These are phyloP conservation scores for Arthrobotrys conoides DNA, from an alignment of 2,329 filamentous ascomycete species.

Conservation along the genomic window DNA sequence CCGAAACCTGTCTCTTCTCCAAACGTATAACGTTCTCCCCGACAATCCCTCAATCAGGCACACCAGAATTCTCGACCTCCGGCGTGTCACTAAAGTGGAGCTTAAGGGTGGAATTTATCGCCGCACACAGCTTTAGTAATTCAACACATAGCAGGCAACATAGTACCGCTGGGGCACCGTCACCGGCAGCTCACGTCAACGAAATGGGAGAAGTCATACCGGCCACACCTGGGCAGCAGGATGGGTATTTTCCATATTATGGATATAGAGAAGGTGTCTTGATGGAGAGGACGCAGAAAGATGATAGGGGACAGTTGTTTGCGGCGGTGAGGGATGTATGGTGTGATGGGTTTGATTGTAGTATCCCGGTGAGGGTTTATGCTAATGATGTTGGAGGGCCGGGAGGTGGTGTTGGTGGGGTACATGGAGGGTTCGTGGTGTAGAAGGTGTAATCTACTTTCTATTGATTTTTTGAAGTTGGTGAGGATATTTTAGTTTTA, in stretches of 20 bases:
- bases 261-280: slow-evolving; percentile 69
- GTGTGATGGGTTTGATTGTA: slow-evolving; percentile 92
- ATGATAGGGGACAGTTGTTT: slow-evolving; percentile 82
- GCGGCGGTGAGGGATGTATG: slow-evolving; percentile 83
- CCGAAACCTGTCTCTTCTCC: slow-evolving; percentile 86
- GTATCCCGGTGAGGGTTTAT: slow-evolving; percentile 86
- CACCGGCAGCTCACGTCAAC: slow-evolving; percentile 64
- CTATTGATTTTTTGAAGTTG: background rate
- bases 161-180: slow-evolving; percentile 64
- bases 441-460: background rate
- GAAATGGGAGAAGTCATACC: slow-evolving; percentile 64
- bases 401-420: slow-evolving; percentile 36
- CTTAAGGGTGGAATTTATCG: slow-evolving; percentile 91
- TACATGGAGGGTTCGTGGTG: slow-evolving; percentile 52
- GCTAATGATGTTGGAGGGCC: slow-evolving; percentile 61
- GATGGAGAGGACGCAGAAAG: slow-evolving; percentile 83
- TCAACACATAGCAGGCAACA: slow-evolving; percentile 63
- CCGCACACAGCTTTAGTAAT: slow-evolving; percentile 71
- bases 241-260: slow-evolving; percentile 65
- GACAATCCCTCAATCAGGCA: slow-evolving; percentile 84
- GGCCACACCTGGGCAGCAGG: slow-evolving; percentile 20
- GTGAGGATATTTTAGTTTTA: background rate
- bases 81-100: slow-evolving; percentile 91
- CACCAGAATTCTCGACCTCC: slow-evolving; percentile 91
- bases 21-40: slow-evolving; percentile 84